Percentiles rank a stretch among this genome's conserved stretches.
Evolutionary conservation across 2,329 filamentous ascomycete species (phyloP).

Genomic region (Cladobotryum mycophilum): DNA sequence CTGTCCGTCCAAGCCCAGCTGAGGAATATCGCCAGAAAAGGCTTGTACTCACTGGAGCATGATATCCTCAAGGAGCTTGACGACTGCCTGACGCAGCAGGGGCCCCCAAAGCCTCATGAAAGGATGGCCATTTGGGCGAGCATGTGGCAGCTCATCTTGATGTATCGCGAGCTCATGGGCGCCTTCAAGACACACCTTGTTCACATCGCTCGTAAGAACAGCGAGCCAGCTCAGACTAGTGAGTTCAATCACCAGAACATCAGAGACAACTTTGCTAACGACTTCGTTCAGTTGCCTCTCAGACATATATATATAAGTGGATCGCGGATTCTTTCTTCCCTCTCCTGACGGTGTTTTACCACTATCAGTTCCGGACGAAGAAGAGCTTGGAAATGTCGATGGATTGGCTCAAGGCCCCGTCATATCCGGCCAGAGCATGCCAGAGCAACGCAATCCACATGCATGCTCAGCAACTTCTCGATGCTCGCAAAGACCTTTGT

Average conservation of each 20-base stretch:
- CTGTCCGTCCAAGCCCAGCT: slow-evolving; percentile 36
- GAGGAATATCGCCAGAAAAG: slow-evolving; percentile 33
- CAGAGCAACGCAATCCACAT: slow-evolving; percentile 24
- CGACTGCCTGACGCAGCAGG: slow-evolving; percentile 32
- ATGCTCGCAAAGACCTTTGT: slow-evolving; percentile 31
- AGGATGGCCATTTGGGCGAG: slow-evolving; percentile 41
- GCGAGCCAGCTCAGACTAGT: slow-evolving; percentile 17
- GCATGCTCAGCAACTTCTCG: slow-evolving; percentile 26
- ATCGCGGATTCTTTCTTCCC: slow-evolving; percentile 31
- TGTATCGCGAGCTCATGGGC: slow-evolving; percentile 38
- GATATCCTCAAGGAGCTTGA: slow-evolving; percentile 37
- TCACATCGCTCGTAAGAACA: slow-evolving; percentile 16
- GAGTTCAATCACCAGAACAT: not conserved
- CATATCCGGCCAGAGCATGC: slow-evolving; percentile 19
- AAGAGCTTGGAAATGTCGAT: slow-evolving; percentile 34
- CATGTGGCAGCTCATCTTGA: slow-evolving; percentile 44
- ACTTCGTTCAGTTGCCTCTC: slow-evolving; percentile 13
- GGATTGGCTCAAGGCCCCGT: slow-evolving; percentile 30
- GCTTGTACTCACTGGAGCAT: slow-evolving; percentile 31
- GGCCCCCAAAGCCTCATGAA: slow-evolving; percentile 32
- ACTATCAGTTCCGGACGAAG: slow-evolving; percentile 35
- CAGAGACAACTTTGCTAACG: too few relatives aligned
- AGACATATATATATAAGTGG: slow-evolving; percentile 19
- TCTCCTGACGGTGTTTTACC: slow-evolving; percentile 34
- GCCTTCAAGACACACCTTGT: slow-evolving; percentile 25